A percentile compares a stretch with the other conserved stretches of the same genome.
phyloP scores from a whole-genome alignment of 768 basidiomycete species.

The Boletus pseudopeckii region DNA sequence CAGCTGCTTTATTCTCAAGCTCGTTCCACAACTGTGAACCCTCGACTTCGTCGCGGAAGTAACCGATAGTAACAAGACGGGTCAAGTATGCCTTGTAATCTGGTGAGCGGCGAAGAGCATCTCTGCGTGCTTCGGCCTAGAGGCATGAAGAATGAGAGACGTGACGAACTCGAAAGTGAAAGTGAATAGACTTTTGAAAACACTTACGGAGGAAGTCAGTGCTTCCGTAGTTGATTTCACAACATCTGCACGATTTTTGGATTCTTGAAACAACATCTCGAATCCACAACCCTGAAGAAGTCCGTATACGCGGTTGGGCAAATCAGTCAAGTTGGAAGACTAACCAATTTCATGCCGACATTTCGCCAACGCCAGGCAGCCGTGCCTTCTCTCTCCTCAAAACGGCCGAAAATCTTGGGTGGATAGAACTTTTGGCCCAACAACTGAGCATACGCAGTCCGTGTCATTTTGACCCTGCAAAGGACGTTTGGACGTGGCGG shows the following conservation, averaged over 20 bases:
- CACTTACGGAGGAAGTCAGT: conserved; percentile 47
- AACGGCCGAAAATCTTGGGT: conserved; percentile 82
- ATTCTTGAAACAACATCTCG: conserved; percentile 93
- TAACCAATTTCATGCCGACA: conserved; percentile 89
- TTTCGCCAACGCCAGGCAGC: conserved; percentile 76
- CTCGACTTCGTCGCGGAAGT: conserved; percentile 75
- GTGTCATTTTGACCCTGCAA: conserved; percentile 70
- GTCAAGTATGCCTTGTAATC: conserved; percentile 72
- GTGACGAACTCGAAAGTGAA: not conserved
- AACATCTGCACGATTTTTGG: conserved; percentile 51
- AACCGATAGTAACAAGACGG: conserved; percentile 60
- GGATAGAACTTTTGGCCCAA: conserved; percentile 89
- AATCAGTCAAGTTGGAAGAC: conserved; percentile 16
- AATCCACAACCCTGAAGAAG: conserved; percentile 79
- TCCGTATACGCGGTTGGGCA: not conserved
- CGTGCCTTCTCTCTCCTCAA: conserved; percentile 59
- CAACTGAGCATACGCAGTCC: conserved; percentile 92
- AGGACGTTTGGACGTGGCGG: conserved; percentile 66
- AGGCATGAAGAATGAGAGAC: not conserved
- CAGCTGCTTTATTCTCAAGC: conserved; percentile 68
- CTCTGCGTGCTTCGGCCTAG: conserved; percentile 64
- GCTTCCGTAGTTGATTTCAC: conserved; percentile 36
- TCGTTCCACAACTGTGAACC: conserved; percentile 75
- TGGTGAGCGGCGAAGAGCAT: conserved; percentile 60
- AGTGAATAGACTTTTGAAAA: not conserved